A percentile compares a stretch with the other conserved stretches of the same genome.
Conservation (phyloP, 805 yeast species). For the Wickerhamiella nectarea region DNA sequence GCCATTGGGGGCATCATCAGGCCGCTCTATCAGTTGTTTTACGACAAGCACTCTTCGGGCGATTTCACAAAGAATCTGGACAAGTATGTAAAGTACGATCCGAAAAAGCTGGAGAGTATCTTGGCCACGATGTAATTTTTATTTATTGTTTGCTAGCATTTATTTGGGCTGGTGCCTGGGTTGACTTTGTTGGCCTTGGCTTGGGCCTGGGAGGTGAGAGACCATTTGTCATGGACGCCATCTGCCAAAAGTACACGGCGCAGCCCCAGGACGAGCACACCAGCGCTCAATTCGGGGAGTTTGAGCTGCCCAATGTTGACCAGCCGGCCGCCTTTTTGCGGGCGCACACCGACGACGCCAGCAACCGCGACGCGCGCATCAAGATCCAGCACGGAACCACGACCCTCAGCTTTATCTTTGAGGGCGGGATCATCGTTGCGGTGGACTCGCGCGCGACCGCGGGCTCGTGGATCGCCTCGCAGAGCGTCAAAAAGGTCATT, state of each 20-base stretch:
- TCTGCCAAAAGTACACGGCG: slow-evolving; percentile 5
- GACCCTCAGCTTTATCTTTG: slow-evolving; percentile 87
- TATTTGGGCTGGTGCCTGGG: no score
- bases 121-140: slow-evolving; percentile 21
- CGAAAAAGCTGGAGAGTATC: slow-evolving; percentile 29
- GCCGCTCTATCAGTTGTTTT: slow-evolving; percentile 75
- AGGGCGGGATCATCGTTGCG: slow-evolving; percentile 89
- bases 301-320: slow-evolving; percentile 69
- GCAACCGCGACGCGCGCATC: slow-evolving; percentile 86
- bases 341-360: slow-evolving; percentile 94
- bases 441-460: slow-evolving; percentile 98
- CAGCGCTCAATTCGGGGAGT: slow-evolving; percentile 6
- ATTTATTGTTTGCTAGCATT: background rate
- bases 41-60: slow-evolving; percentile 58
- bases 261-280: background rate
- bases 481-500: slow-evolving; percentile 92
- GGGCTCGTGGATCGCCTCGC: slow-evolving; percentile 96
- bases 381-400: slow-evolving; percentile 99
- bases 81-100: slow-evolving; percentile 53
- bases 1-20: slow-evolving; percentile 56
- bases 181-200: no score
- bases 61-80: slow-evolving; percentile 57
- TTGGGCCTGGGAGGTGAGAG: no score
- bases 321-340: slow-evolving; percentile 84
- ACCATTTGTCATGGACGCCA: slow-evolving; percentile 7